A percentile compares a stretch with the other conserved stretches of the same genome.
phyloP scores from a whole-genome alignment of 805 yeast genomes.

The Kluyveromyces nonfermentans region DNA sequence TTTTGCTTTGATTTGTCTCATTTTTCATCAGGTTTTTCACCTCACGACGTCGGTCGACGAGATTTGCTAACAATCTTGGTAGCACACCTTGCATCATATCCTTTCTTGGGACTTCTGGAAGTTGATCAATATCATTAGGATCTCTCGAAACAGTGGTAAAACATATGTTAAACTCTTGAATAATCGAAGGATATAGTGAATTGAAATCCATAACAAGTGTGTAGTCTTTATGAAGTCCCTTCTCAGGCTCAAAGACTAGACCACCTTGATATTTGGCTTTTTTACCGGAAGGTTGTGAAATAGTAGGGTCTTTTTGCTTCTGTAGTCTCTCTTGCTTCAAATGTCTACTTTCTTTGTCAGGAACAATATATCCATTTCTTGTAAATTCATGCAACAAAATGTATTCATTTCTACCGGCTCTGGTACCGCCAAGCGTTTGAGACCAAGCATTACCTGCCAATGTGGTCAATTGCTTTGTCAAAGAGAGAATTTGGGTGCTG shows the following conservation, averaged over 20 bases:
- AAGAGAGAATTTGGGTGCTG: constrained; percentile 72
- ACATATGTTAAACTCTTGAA: constrained; percentile 94
- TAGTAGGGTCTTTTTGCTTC: constrained; percentile 15
- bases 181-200: constrained; percentile 92
- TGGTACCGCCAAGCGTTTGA: constrained; percentile 85
- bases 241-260: constrained; percentile 92
- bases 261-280: constrained; percentile 86
- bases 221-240: constrained; percentile 83
- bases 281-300: constrained; percentile 40
- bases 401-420: constrained; percentile 93
- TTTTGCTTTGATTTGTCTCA: constrained; percentile 54
- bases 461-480: constrained; percentile 84
- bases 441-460: constrained; percentile 98
- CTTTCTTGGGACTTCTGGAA: constrained; percentile 60
- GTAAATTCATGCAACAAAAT: constrained; percentile 88
- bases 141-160: constrained; percentile 87
- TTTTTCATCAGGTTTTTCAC: constrained; percentile 80
- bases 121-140: constrained; percentile 42
- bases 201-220: constrained; percentile 96
- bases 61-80: constrained; percentile 71
- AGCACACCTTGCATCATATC: constrained; percentile 66
- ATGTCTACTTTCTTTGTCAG: constrained; percentile 59
- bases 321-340: constrained; percentile 30
- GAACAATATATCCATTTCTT: constrained; percentile 70
- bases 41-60: constrained; percentile 86